Percentiles rank a stretch among this genome's conserved stretches.
Conservation (phyloP, 768 basidiomycete genomes). For the Boletus tylopilopsis region DNA sequence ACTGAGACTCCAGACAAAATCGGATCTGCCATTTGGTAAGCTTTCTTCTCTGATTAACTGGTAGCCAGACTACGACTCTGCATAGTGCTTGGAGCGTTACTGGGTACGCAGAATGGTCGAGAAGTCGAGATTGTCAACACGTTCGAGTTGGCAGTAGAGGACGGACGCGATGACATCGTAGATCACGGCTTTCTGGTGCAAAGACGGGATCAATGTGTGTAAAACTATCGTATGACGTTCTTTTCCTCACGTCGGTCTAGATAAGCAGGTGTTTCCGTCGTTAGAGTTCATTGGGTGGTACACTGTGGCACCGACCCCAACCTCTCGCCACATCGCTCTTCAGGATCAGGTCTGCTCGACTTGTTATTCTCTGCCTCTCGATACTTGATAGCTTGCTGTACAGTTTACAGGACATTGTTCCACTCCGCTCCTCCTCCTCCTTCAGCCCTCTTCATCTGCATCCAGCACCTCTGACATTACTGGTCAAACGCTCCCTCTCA, state of each 20-base stretch:
- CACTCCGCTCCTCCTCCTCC: constrained; percentile 82
- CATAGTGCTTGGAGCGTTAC: constrained; percentile 85
- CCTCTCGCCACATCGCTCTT: constrained; percentile 69
- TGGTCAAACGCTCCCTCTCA: constrained; percentile 79
- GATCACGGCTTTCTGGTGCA: constrained; percentile 81
- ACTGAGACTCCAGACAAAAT: constrained; percentile 67
- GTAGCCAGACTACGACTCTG: neutral
- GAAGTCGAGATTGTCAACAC: constrained; percentile 97
- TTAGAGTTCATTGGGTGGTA: constrained; percentile 99
- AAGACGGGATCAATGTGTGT: constrained; percentile 83
- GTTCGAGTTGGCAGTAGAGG: constrained; percentile 77
- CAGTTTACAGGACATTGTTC: constrained; percentile 86
- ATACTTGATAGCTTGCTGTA: neutral
- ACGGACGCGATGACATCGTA: constrained; percentile 53
- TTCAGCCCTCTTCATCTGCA: constrained; percentile 51
- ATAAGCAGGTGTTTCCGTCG: constrained; percentile 97
- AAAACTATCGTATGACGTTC: neutral
- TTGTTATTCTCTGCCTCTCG: neutral
- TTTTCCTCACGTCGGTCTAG: constrained; percentile 39
- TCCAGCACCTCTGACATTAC: constrained; percentile 49
- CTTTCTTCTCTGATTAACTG: neutral
- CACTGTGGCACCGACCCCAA: constrained; percentile 74
- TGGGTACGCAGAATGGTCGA: constrained; percentile 91
- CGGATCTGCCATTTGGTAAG: constrained; percentile 62
- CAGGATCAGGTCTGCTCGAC: constrained; percentile 69